These are phyloP conservation scores for Emericellopsis atlantica DNA, from an alignment of 2,329 filamentous ascomycete genomes.

Conservation along the genomic window DNA sequence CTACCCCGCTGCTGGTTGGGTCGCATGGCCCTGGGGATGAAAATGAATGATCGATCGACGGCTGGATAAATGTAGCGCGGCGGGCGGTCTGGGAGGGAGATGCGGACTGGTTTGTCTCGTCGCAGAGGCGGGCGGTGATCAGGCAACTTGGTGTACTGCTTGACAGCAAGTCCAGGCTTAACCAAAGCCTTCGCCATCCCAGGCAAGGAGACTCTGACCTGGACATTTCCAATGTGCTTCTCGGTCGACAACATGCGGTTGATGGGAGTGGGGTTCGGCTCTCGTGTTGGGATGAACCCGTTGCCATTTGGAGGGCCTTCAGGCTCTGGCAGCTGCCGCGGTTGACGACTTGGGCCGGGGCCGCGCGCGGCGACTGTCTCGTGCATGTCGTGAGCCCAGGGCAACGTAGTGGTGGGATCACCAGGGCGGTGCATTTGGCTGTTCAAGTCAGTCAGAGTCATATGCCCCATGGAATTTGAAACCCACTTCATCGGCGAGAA, in stretches of 20 bases:
- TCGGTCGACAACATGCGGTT: conserved; percentile 75
- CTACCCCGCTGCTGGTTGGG: conserved; percentile 72
- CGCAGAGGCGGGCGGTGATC: conserved; percentile 89
- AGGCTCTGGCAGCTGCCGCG: conserved; percentile 27
- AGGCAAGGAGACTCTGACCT: conserved; percentile 70
- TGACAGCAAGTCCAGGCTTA: conserved; percentile 67
- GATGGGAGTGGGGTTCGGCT: conserved; percentile 50
- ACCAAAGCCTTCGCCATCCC: conserved; percentile 58
- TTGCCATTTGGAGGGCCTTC: conserved; percentile 43
- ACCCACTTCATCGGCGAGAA: conserved; percentile 54
- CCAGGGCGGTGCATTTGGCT: conserved; percentile 29
- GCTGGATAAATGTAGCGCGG: conserved; percentile 88
- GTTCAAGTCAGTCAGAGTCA: background rate
- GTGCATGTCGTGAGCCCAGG: conserved; percentile 94
- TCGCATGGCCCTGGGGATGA: conserved; percentile 86
- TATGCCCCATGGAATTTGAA: background rate
- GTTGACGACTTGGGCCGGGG: conserved; percentile 16
- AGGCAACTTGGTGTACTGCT: conserved; percentile 85
- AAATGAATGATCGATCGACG: conserved; percentile 86
- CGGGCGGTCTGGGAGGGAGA: conserved; percentile 69
- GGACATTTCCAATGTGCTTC: conserved; percentile 70
- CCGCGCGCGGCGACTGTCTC: conserved; percentile 46
- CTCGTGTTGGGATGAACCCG: conserved; percentile 40
- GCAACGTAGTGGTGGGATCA: conserved; percentile 56
- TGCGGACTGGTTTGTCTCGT: conserved; percentile 89